These are phyloP conservation scores for Blastobotrys parvus DNA, from an alignment of 805 yeast genomes.

Conservation along the genomic window DNA sequence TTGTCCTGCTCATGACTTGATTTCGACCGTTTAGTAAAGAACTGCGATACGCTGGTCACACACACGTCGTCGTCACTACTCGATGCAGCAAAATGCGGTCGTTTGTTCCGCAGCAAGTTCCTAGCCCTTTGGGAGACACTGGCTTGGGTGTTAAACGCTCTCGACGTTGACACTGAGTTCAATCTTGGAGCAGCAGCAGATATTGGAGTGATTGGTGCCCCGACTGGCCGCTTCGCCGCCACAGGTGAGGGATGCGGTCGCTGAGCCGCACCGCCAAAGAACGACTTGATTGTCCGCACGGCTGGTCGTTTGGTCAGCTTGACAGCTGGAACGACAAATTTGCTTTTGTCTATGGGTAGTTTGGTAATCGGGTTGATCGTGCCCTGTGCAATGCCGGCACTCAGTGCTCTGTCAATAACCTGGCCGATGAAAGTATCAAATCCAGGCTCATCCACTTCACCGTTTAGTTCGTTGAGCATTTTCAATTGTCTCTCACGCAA, in stretches of 20 bases:
- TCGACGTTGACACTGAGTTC: not conserved
- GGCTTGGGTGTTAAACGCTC: not conserved
- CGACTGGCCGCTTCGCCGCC: not conserved
- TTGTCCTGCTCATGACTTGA: not conserved
- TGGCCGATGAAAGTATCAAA: conserved; percentile 25
- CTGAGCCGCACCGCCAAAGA: not conserved
- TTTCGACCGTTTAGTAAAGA: not conserved
- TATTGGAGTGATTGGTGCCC: not conserved
- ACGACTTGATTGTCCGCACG: not conserved
- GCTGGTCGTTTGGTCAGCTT: not conserved
- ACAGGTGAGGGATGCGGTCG: no score
- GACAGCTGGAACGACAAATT: not conserved
- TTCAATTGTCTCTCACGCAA: conserved; percentile 44
- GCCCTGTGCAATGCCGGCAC: conserved; percentile 54
- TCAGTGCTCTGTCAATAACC: conserved; percentile 38
- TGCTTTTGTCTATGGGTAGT: conserved; percentile 25
- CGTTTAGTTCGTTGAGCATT: conserved; percentile 49
- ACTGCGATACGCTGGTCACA: not conserved
- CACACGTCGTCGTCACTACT: not conserved
- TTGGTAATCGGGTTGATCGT: conserved; percentile 57
- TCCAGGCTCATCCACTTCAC: conserved; percentile 17
- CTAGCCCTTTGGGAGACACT: not conserved
- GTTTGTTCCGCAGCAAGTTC: not conserved
- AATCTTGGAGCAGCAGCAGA: not conserved
- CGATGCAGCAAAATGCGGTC: not conserved